Percentiles rank a stretch among this genome's conserved stretches.
phyloP scores from a whole-genome alignment of 108 stramenopile species.

The Pseudonitzschia delicatissima region DNA sequence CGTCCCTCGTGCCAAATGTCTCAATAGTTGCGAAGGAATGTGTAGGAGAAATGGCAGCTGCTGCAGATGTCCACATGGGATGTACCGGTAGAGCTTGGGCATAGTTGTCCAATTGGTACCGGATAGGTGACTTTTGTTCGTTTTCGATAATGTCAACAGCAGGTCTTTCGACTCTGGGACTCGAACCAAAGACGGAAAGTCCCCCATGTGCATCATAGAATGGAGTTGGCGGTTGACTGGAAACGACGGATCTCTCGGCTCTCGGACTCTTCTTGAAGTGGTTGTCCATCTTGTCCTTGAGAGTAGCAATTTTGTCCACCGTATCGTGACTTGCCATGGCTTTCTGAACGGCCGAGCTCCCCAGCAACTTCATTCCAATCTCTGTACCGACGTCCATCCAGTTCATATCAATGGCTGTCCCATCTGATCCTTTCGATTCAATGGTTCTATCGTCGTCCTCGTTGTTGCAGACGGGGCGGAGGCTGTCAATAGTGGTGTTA shows the following conservation, averaged over 20 bases:
- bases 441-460: not conserved
- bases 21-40: constrained; percentile 4
- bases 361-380: constrained; percentile 73
- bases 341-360: constrained; percentile 66
- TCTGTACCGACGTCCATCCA: constrained; percentile 81
- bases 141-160: too few relatives aligned
- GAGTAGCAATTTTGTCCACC: constrained; percentile 37
- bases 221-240: too few relatives aligned
- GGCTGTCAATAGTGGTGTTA: not conserved
- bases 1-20: not conserved
- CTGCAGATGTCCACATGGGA: constrained; percentile 69
- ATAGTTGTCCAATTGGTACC: constrained; percentile 5
- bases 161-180: too few relatives aligned
- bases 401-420: constrained; percentile 33
- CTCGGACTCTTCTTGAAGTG: not conserved
- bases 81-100: constrained; percentile 57
- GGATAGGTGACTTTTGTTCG: not conserved
- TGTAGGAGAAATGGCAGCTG: constrained; percentile 21
- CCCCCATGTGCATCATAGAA: too few relatives aligned
- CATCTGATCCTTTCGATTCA: not conserved
- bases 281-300: constrained; percentile 12
- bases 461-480: not conserved
- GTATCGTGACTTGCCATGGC: constrained; percentile 46
- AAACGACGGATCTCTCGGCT: too few relatives aligned
- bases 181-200: too few relatives aligned